Evolutionary conservation across 2,329 filamentous ascomycete species (phyloP).

Genomic region (Bimuria novae-zelandiae): DNA sequence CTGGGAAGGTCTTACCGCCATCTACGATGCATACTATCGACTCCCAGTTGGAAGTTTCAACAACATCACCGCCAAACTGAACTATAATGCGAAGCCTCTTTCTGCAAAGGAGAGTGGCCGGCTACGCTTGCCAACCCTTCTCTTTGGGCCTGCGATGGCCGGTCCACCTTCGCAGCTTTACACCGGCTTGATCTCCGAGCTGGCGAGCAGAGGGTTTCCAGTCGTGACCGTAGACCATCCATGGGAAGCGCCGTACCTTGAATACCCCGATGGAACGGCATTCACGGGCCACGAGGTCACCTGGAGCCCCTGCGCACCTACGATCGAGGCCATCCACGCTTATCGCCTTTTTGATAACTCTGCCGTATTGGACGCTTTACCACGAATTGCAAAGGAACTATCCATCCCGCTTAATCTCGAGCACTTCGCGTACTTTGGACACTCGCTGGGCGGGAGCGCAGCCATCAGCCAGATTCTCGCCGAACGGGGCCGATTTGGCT

Average conservation of each 20-base stretch:
- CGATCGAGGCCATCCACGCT: not conserved
- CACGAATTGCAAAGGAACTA: conserved; percentile 1
- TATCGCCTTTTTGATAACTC: conserved; percentile 15
- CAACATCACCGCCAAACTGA: conserved; percentile 8
- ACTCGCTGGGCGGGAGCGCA: conserved; percentile 23
- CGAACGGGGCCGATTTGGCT: conserved; percentile 7
- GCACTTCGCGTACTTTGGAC: conserved; percentile 20
- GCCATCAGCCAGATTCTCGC: conserved; percentile 13
- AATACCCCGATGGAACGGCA: conserved; percentile 18
- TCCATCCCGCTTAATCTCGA: conserved; percentile 16
- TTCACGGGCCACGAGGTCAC: conserved; percentile 9
- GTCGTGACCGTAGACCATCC: conserved; percentile 24
- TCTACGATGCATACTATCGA: conserved; percentile 10
- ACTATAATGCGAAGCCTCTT: conserved; percentile 9
- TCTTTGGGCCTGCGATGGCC: conserved; percentile 15
- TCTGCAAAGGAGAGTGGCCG: not conserved
- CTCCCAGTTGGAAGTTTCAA: conserved; percentile 5
- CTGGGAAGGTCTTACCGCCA: conserved; percentile 3
- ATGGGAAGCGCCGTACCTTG: conserved; percentile 21
- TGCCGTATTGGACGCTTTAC: conserved; percentile 15
- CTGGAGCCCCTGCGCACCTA: not conserved
- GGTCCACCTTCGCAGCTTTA: conserved; percentile 19
- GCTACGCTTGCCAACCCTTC: conserved; percentile 14
- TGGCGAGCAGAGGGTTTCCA: conserved; percentile 17
- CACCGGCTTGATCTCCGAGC: conserved; percentile 14